Percentiles rank a stretch among this genome's conserved stretches.
These are phyloP conservation scores for Grosmannia huntii DNA, from an alignment of 2,329 filamentous ascomycete genomes.

Conservation along the genomic window DNA sequence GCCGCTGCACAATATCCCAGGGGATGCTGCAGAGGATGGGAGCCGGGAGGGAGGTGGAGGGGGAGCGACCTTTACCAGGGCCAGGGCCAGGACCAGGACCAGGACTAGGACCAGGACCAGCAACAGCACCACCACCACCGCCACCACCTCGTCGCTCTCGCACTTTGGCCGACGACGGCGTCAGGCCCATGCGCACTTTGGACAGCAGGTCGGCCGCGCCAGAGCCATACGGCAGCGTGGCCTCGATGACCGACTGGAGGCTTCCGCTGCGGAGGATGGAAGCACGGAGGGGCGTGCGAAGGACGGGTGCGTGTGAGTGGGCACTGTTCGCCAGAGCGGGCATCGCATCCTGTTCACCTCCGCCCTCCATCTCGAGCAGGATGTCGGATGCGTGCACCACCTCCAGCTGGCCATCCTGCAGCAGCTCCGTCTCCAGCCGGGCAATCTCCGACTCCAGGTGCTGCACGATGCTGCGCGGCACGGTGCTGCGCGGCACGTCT, in stretches of 20 bases:
- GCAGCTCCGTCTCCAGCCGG: constrained; percentile 18
- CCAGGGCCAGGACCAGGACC: too few species aligned
- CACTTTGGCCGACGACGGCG: constrained; percentile 15
- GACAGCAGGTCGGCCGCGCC: constrained; percentile 19
- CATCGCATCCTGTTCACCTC: background rate
- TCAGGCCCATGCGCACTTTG: constrained; percentile 20
- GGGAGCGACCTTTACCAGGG: too few species aligned
- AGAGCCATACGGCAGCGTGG: constrained; percentile 16
- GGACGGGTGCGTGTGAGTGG: too few species aligned
- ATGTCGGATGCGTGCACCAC: constrained; percentile 10
- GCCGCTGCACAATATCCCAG: constrained; percentile 10
- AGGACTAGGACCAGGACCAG: too few species aligned
- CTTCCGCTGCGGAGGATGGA: constrained; percentile 16
- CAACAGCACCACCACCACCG: too few species aligned
- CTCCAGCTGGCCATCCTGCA: constrained; percentile 14
- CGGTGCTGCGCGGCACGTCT: constrained; percentile 19
- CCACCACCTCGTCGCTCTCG: background rate
- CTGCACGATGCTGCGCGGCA: constrained; percentile 21
- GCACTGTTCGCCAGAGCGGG: too few species aligned
- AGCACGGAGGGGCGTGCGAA: constrained; percentile 7
- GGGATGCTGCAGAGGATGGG: constrained; percentile 9
- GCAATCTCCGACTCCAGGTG: constrained; percentile 21
- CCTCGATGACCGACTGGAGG: constrained; percentile 18
- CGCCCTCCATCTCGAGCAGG: constrained; percentile 7
- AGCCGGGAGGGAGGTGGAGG: background rate